These are phyloP conservation scores for Ettlia oleoabundans DNA, from an alignment of 139 green algal genomes.

Conservation along the genomic window DNA sequence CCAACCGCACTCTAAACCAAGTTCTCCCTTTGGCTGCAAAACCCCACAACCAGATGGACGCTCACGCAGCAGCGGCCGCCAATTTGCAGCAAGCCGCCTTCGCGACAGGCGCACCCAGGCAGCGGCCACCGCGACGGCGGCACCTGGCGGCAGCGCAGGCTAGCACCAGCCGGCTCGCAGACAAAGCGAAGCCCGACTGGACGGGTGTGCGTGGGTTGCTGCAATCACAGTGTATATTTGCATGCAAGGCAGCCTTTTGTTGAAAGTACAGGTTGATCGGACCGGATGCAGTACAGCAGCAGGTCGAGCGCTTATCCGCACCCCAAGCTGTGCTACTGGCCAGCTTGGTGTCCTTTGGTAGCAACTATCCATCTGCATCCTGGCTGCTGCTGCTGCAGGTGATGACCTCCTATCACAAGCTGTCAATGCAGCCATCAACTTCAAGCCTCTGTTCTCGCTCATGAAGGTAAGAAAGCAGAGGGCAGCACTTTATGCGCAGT, in stretches of 20 bases:
- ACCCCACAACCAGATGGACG: too few species aligned
- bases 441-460: slow-evolving; percentile 54
- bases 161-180: background rate
- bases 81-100: too few species aligned
- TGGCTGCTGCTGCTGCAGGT: too few species aligned
- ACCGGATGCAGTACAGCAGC: background rate
- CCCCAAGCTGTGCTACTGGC: background rate
- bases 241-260: too few species aligned
- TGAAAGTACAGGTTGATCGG: too few species aligned
- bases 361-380: too few species aligned
- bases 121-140: background rate
- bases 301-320: too few species aligned
- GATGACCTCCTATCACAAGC: slow-evolving; percentile 55
- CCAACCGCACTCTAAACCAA: too few species aligned
- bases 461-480: slow-evolving; percentile 60
- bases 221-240: too few species aligned
- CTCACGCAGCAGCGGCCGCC: too few species aligned
- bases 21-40: too few species aligned
- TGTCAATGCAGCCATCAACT: slow-evolving; percentile 68
- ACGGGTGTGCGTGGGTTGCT: background rate
- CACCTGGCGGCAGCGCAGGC: background rate
- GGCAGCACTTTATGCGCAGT: background rate
- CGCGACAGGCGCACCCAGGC: background rate
- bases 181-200: slow-evolving; percentile 37
- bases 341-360: too few species aligned